Base-by-base conservation (phyloP, 192 early-diverging fungal genomes). In the Coemansia sp. region DNA sequence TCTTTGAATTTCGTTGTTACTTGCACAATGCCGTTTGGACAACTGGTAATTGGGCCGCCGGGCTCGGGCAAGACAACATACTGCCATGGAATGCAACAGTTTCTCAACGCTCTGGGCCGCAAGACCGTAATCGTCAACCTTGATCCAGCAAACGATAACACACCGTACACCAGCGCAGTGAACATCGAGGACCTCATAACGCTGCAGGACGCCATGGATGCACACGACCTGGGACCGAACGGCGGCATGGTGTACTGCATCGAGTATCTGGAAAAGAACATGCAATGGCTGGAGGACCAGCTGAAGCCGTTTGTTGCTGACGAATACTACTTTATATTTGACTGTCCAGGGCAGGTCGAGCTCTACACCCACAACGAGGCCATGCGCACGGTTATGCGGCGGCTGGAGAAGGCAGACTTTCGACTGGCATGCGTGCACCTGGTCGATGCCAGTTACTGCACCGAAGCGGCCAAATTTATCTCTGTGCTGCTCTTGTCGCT, bases 341-440 rank as follows among this genome's bases (percentile, higher is more conserved):
- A 99, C 77, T 96, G 92, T 57, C 97, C 97, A 6, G 94, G 96
- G 3, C 94, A 99, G 69, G 96, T 99, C 20, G 97, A 99, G 65
- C 86, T 99, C 15, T 99, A 96, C 75, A 98, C 97, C 17, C 96
- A 98, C 72, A 91, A 96, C 77, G 74, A 84, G 52, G 81, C 92
- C 22, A 84, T 98, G 59, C 88, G 90, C 59, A 85, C 88, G 44
- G 87, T 96, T 19, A 66, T 95, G 5, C 83, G 85, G 25, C 67
- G 63, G 48, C 77, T 98, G 49, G 85, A 88, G 75, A 87, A 89
- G 64, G 65, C 83, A 7, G 72, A 90, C 64, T 78, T 78, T 62
- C 68, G 67, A 79, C 80, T 97, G 10, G 88, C 87, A 40, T 88
- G 88, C 48, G 87, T 94, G 37, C 89, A 96, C 65, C 82, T 98